These are phyloP conservation scores for Ogataea henricii DNA, from an alignment of 805 yeast species.

Conservation along the genomic window DNA sequence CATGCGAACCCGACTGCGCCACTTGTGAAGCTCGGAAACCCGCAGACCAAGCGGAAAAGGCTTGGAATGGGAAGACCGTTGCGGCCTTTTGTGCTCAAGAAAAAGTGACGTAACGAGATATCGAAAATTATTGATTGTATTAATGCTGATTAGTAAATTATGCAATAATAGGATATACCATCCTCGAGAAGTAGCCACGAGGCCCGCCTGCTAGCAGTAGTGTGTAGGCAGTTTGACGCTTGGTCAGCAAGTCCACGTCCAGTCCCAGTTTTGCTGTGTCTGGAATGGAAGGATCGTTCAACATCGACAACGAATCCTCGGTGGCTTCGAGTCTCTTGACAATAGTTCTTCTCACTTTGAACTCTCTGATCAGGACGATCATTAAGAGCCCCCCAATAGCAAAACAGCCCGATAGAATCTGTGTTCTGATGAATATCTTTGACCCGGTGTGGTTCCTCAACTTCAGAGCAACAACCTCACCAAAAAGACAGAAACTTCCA, in stretches of 20 bases:
- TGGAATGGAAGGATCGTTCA: conserved; percentile 1
- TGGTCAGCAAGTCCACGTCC: conserved; percentile 9
- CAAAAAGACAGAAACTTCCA: conserved; percentile 32
- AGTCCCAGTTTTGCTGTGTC: neutral
- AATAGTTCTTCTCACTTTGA: conserved; percentile 45
- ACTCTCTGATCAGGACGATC: conserved; percentile 49
- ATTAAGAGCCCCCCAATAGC: conserved; percentile 45
- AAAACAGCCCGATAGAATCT: conserved; percentile 60
- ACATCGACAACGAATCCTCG: conserved; percentile 11
- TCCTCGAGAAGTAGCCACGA: conserved; percentile 24
- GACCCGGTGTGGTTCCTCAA: conserved; percentile 21
- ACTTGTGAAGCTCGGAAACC: conserved; percentile 4
- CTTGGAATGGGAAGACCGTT: conserved; percentile 33
- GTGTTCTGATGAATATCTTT: conserved; percentile 58
- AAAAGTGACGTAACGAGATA: conserved; percentile 2
- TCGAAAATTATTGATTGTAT: neutral
- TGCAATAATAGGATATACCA: conserved; percentile 27
- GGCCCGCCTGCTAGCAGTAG: conserved; percentile 18
- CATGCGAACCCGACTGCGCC: neutral
- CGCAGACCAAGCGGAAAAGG: conserved; percentile 18
- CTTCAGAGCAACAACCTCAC: conserved; percentile 34
- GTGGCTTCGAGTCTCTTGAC: conserved; percentile 17
- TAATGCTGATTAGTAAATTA: conserved; percentile 6
- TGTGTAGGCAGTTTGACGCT: conserved; percentile 20
- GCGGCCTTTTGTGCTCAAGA: conserved; percentile 19